Evolutionary conservation across 2,329 filamentous ascomycete species (phyloP), one percentile per base, ranked within the genome.

Genomic region (Stemphylium lycopersici): DNA sequence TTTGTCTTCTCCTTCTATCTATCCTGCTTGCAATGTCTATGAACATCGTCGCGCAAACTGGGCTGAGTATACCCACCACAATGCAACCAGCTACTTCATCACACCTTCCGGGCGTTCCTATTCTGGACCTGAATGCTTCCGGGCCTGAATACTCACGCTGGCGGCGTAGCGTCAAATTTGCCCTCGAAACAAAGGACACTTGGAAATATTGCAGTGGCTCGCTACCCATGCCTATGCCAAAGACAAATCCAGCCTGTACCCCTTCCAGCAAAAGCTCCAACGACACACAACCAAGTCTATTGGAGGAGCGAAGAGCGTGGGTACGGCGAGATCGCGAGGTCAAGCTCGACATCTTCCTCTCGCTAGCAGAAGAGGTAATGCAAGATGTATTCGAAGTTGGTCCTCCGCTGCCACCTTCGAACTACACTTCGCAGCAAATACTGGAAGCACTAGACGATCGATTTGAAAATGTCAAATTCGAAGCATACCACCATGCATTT

Each of bases 301-400:
- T 75, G 20, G 67, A 74, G 38, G 71, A 74, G 49, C 53, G 72
- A 39, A 68, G 64, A 55, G 65, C 66, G 13, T 74, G 72, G 72
- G 63, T 70, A 26, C 70, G 68, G 48, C 68, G 70, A 38, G 72
- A 74, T 45, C 66, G 72, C 16, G 72, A 73, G 33, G 70, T 71
- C 38, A 74, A 73, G 57, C 58, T 72, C 6, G 71, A 74, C 49
- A 67, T 75, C 8, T 75, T 74, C 59, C 62, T 74, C 6, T 75
- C 72, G 0, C 29, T 75, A 13, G 58, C 66, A 20, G 71, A 75
- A 48, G 71, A 75, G 24, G 71, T 74, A 46, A 74, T 74, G 61
- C 59, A 69, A n/a, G 72, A 74, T 11, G 61, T 74, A 1, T 71
- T 75, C 43, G 67, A 72, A 44, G 68, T 71, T 33, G 68, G 69